Base-by-base conservation (phyloP, 2,329 filamentous ascomycete genomes). In the Madurella mycetomatis region DNA sequence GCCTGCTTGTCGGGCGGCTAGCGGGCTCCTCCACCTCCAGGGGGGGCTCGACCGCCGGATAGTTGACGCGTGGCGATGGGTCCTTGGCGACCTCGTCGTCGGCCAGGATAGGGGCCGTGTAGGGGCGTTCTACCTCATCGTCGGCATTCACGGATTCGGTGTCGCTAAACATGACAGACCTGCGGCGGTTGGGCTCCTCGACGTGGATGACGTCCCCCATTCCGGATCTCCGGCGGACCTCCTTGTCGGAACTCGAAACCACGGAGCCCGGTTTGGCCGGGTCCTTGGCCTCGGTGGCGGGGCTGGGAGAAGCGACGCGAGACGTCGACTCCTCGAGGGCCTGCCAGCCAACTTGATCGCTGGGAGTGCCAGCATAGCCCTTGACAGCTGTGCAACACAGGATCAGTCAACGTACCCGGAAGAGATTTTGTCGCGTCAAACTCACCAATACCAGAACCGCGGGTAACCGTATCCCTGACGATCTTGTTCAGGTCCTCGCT, bases 401-500 rank as follows among this genome's bases (percentile, higher is more conserved):
- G 32, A 66, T 66, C 60, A 63, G 56, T 67, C 62, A 69, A 65
- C 62, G 44, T 5, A 13, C 30, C 11, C 15, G 1, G 18, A 32
- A 32, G 2, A 15, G 16, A 17, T 16, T 17, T 17, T 15, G 11
- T 37, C 13, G 9, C 11, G 30, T 9, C 13, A 53, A 54, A 67
- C 73, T 74, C 78, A 80, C 78, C 78, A 64, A 77, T 69, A 63
- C 76, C 76, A 64, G 70, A 70, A 51, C 78, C 77, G 62, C 75
- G 78, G 62, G 72, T 79, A 51, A 78, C 81, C 39, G 86, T 90
- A 41, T 88, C 81, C 59, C 85, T 83, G 54, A 97, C 91, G 62
- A 97, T 86, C 73, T 88, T 91, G 73, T 96, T 95, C 62, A 97
- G 74, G 66, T 96, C 89, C 41, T 90, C 88, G 64, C 88, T 92